phyloP scores from a whole-genome alignment of 2,329 filamentous ascomycete species.

The Orbilia quercus region DNA sequence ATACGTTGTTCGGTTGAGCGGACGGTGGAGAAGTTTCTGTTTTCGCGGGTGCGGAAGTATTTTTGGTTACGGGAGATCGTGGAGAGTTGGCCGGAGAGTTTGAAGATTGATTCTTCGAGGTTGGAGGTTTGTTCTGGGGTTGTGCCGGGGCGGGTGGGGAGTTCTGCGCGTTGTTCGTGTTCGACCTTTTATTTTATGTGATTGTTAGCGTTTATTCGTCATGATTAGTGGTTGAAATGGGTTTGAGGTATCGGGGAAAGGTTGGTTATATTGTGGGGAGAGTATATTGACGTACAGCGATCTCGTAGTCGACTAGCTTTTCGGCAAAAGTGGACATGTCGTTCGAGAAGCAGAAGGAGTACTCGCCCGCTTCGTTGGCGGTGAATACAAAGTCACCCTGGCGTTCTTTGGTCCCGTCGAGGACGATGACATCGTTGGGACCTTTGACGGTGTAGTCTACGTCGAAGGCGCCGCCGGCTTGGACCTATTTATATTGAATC shows the following conservation, averaged over 20 bases:
- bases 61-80: conserved; percentile 98
- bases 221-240: not conserved
- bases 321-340: conserved; percentile 98
- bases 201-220: conserved; percentile 57
- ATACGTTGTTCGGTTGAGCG: conserved; percentile 94
- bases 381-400: conserved; percentile 99
- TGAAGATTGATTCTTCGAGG: conserved; percentile 94
- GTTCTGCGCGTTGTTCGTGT: conserved; percentile 82
- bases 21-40: conserved; percentile 98
- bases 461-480: conserved; percentile 98
- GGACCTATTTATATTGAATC: conserved; percentile 74
- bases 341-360: conserved; percentile 98
- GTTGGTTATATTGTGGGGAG: not conserved
- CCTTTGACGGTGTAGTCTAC: conserved; percentile 90
- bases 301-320: conserved; percentile 98
- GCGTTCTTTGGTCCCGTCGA: conserved; percentile 88
- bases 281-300: conserved; percentile 69
- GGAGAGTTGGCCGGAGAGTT: conserved; percentile 89
- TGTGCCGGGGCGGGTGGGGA: conserved; percentile 89
- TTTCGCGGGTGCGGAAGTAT: conserved; percentile 98
- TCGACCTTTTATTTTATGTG: conserved; percentile 75
- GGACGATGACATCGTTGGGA: conserved; percentile 80
- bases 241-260: not conserved
- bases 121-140: conserved; percentile 87
- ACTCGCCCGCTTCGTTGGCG: conserved; percentile 85